Base-by-base conservation (phyloP, 1,284 basidiomycete genomes). In the Sporisorium graminicola region DNA sequence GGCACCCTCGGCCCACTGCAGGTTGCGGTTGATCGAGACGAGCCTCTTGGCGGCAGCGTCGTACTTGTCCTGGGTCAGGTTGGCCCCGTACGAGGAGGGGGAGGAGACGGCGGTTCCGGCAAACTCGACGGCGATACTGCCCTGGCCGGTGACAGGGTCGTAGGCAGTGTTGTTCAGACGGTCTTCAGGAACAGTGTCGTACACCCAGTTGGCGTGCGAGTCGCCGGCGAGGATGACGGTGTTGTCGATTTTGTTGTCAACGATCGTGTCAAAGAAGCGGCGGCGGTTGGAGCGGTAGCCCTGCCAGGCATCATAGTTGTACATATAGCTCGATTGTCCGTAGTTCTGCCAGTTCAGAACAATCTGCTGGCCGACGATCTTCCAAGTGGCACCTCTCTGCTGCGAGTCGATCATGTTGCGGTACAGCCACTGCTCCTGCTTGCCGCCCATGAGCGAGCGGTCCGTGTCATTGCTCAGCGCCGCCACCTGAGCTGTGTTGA, bases 1-100 rank as follows among this genome's bases (percentile, higher is more conserved):
- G 7, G 88, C 89, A 10, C 89, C 90, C 80, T 91, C 91, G 66
- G 90, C 90, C 89, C 89, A 91, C 80, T 91, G 90, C 50, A 91
- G 82, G 74, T 90, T 89, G 2, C 87, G 74, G 82, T 90, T 91
- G 40, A 85, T 85, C 14, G 78, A 82, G 13, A 90, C 88, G 37
- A 89, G 83, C 20, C 76, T 26, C 44, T 74, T 44, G 5, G 79
- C 67, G 18, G 24, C 57, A 14, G 82, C 78, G 10, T 88, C 89
- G 26, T 88, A 85, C 13, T 77, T 80, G 16, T 80, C 86, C n/a
- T 88, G 88, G 69, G 90, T 87, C 53, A 89, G 55, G 27, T 64
- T 86, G 9, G 86, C 61, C 10, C 90, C 90, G 81, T 90, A 90
- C 1, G 88, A 78, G 10, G 89, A 89, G 2, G 85, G 81, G 0